These are phyloP conservation scores for Vachellia collinsii DNA, from an alignment of 306 rosid genomes.

Conservation along the genomic window DNA sequence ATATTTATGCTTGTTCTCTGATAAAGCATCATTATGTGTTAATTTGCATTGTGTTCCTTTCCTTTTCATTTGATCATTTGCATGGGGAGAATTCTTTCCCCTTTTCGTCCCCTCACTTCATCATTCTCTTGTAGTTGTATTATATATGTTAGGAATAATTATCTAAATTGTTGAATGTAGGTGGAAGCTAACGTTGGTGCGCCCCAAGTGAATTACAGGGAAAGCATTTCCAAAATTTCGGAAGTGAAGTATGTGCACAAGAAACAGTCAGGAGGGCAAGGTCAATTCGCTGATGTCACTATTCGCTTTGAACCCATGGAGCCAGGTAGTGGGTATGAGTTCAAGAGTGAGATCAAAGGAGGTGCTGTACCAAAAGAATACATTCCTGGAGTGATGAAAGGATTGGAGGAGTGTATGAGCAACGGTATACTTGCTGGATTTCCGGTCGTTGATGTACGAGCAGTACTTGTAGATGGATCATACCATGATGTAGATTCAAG, in stretches of 20 bases:
- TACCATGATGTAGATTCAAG: constrained; percentile 98
- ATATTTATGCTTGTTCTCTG: constrained; percentile 20
- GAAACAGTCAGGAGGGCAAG: constrained; percentile 98
- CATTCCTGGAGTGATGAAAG: constrained; percentile 97
- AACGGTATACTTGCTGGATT: constrained; percentile 95
- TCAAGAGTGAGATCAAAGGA: constrained; percentile 98
- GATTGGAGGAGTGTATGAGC: constrained; percentile 95
- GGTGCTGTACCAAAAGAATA: constrained; percentile 93
- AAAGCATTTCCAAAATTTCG: constrained; percentile 77
- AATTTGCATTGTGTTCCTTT: background rate
- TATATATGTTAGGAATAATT: background rate
- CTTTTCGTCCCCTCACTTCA: background rate
- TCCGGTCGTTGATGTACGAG: constrained; percentile 92
- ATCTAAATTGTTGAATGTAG: constrained; percentile 49
- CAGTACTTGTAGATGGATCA: constrained; percentile 79
- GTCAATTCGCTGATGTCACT: constrained; percentile 94
- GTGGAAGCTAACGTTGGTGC: constrained; percentile 99
- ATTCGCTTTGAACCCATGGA: constrained; percentile 94
- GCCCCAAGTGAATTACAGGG: constrained; percentile 97
- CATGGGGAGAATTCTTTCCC: background rate
- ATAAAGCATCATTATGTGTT: constrained; percentile 18
- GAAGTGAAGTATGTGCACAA: constrained; percentile 91
- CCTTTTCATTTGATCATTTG: constrained; percentile 12
- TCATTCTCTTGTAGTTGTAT: background rate
- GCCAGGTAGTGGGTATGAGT: constrained; percentile 85